Conservation (phyloP, 2,329 filamentous ascomycete species). For the Tympanopsis confertula region DNA sequence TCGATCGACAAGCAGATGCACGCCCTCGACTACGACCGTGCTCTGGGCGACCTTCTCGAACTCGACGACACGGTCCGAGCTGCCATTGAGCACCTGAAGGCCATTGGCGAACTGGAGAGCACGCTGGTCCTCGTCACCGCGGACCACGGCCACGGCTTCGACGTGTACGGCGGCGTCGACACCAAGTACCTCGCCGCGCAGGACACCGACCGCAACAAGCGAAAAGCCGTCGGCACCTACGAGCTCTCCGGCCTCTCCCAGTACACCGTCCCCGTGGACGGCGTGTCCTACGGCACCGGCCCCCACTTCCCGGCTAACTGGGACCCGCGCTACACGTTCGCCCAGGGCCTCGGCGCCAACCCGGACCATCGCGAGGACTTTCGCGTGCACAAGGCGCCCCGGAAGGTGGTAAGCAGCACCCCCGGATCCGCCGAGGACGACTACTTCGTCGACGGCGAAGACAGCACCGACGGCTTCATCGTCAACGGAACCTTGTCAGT, state of each 20-base stretch:
- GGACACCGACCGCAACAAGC: conserved; percentile 58
- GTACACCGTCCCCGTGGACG: conserved; percentile 49
- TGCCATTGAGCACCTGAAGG: conserved; percentile 58
- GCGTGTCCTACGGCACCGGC: conserved; percentile 59
- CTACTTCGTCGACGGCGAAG: conserved; percentile 57
- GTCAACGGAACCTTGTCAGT: conserved; percentile 66
- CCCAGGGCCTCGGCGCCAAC: conserved; percentile 57
- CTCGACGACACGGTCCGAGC: conserved; percentile 73
- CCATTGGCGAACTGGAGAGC: conserved; percentile 56
- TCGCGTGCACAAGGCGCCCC: conserved; percentile 37
- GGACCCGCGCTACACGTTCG: conserved; percentile 74
- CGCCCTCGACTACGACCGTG: conserved; percentile 71
- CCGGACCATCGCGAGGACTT: conserved; percentile 72
- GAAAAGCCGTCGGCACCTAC: conserved; percentile 65
- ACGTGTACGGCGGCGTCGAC: conserved; percentile 73
- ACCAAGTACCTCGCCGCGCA: conserved; percentile 64
- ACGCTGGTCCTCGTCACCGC: conserved; percentile 72
- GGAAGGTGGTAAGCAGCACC: conserved; percentile 33
- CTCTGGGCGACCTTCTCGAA: conserved; percentile 74
- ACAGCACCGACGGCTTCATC: conserved; percentile 55
- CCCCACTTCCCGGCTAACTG: conserved; percentile 72
- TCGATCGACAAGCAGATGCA: conserved; percentile 90
- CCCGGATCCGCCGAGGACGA: conserved; percentile 36
- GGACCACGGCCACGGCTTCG: conserved; percentile 85
- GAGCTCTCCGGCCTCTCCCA: conserved; percentile 62